phyloP scores from a whole-genome alignment of 2,329 filamentous ascomycete species.

The Ophiostoma tasmaniense region DNA sequence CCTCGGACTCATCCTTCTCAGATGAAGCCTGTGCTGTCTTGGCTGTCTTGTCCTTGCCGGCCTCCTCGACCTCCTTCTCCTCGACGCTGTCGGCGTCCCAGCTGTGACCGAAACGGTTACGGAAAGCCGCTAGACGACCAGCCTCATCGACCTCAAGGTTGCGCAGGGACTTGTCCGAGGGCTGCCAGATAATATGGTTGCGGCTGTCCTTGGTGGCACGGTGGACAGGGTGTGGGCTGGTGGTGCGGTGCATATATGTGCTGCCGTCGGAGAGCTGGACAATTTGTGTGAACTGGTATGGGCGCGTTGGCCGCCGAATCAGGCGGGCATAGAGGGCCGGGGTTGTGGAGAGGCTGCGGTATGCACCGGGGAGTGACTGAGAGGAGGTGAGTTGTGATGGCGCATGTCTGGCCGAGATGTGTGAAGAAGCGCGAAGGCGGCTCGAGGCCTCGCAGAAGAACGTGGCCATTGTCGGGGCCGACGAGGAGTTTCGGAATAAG shows the following conservation, averaged over 20 bases:
- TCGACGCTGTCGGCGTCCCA: constrained; percentile 55
- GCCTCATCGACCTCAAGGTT: constrained; percentile 95
- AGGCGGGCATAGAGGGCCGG: constrained; percentile 69
- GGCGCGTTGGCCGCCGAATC: constrained; percentile 76
- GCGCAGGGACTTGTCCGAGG: constrained; percentile 65
- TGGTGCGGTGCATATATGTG: constrained; percentile 72
- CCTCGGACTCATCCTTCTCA: background rate
- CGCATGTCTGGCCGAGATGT: constrained; percentile 4
- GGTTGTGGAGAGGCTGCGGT: constrained; percentile 18
- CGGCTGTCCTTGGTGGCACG: constrained; percentile 68
- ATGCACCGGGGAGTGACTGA: background rate
- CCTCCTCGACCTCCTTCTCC: background rate
- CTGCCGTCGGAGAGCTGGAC: constrained; percentile 86
- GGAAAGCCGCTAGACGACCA: constrained; percentile 77
- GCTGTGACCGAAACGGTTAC: constrained; percentile 70
- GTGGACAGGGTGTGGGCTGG: constrained; percentile 56
- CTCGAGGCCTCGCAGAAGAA: constrained; percentile 7
- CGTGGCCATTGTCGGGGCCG: constrained; percentile 6
- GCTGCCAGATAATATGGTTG: constrained; percentile 89
- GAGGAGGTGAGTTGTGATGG: background rate
- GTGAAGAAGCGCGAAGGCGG: constrained; percentile 7
- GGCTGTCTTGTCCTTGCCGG: constrained; percentile 21
- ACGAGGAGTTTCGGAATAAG: background rate
- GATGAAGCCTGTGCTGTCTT: background rate
- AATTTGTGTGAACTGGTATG: constrained; percentile 96